Conservation (phyloP, 306 rosid species). For the Mimosa pudica region DNA sequence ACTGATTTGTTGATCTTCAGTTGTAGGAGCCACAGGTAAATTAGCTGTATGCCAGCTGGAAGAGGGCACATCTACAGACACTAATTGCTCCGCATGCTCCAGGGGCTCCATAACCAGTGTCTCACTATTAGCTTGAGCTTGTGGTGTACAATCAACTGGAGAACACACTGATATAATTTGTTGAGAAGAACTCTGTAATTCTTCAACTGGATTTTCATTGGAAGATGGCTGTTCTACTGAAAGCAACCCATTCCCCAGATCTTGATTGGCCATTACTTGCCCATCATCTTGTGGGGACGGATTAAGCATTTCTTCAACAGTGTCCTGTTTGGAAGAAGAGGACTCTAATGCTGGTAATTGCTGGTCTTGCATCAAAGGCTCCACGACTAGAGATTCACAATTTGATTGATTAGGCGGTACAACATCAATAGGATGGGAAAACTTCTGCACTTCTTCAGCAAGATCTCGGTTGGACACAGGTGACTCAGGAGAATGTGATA, state of each 20-base stretch:
- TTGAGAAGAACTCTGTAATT: not conserved
- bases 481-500: not conserved
- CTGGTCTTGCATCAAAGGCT: not conserved
- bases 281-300: not conserved
- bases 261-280: not conserved
- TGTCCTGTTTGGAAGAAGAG: not conserved
- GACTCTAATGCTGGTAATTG: not conserved
- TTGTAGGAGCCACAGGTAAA: not conserved
- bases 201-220: not conserved
- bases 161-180: not conserved
- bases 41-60: not conserved
- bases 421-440: constrained; percentile 9
- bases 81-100: constrained; percentile 3
- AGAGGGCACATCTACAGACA: not conserved
- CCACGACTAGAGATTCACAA: constrained; percentile 27
- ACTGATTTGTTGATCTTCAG: not conserved
- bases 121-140: constrained; percentile 28
- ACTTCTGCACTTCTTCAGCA: not conserved
- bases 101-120: constrained; percentile 5
- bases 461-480: not conserved
- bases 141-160: constrained; percentile 23
- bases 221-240: not conserved
- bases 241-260: not conserved
- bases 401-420: not conserved
- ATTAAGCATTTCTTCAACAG: not conserved